These are phyloP conservation scores for Termitomyces sp. DNA, from an alignment of 768 basidiomycete species.

Conservation along the genomic window DNA sequence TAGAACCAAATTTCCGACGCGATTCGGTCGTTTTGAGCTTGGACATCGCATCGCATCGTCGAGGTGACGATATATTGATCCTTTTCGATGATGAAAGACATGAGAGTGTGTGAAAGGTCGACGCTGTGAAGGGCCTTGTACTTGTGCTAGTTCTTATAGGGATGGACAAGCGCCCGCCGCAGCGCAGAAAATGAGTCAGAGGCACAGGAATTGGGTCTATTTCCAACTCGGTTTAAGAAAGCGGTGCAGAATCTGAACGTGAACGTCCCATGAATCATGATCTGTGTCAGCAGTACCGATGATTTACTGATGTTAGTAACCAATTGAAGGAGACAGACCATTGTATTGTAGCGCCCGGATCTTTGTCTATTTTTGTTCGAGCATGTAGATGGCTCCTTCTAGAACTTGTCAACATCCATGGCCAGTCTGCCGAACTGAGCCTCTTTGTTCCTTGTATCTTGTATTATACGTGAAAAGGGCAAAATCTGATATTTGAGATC, in stretches of 20 bases:
- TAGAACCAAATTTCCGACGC: slow-evolving; percentile 21
- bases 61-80: slow-evolving; percentile 9
- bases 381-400: too few species aligned
- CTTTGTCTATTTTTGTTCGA: too few species aligned
- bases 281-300: not conserved
- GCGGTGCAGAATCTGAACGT: not conserved
- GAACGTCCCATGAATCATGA: too few species aligned
- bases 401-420: not conserved
- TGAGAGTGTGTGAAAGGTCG: not conserved
- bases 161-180: not conserved
- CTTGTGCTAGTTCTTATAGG: not conserved
- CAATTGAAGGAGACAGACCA: not conserved
- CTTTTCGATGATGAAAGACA: slow-evolving; percentile 15
- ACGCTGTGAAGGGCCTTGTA: not conserved
- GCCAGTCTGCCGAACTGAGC: not conserved
- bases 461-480: too few species aligned
- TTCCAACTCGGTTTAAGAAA: not conserved
- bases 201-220: not conserved
- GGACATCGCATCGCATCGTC: slow-evolving; percentile 4
- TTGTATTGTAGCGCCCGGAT: too few species aligned
- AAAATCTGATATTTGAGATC: too few species aligned
- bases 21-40: slow-evolving; percentile 8
- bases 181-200: not conserved
- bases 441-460: not conserved
- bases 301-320: not conserved